Conservation (phyloP, 345 rosid genomes). For the Lumnitzera littorea region DNA sequence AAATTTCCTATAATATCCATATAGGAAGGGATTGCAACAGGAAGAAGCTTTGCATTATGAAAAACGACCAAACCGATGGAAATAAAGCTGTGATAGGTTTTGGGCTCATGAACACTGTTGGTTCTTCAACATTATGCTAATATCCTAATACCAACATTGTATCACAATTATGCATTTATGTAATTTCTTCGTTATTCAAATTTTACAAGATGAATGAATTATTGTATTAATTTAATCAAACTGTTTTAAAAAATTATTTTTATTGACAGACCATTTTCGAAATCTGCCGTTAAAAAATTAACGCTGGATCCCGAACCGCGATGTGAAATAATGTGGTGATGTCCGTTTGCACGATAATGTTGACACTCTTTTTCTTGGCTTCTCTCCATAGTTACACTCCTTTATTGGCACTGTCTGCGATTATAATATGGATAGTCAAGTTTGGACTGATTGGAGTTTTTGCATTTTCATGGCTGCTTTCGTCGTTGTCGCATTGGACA, state of each 20-base stretch:
- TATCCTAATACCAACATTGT: too few species aligned
- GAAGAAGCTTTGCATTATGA: conserved; percentile 69
- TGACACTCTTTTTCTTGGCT: conserved; percentile 67
- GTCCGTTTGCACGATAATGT: conserved; percentile 70
- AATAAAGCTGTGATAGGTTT: conserved; percentile 88
- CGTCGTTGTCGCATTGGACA: conserved; percentile 75
- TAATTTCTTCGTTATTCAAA: too few species aligned
- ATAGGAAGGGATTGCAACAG: conserved; percentile 92
- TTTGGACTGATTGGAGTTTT: conserved; percentile 69
- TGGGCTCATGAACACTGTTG: conserved; percentile 81
- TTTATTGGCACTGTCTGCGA: conserved; percentile 75
- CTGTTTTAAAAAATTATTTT: neutral
- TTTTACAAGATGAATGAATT: too few species aligned
- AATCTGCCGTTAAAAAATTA: conserved; percentile 90
- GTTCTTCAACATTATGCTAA: conserved; percentile 33
- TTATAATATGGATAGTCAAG: conserved; percentile 79
- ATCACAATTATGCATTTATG: too few species aligned
- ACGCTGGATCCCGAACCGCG: conserved; percentile 59
- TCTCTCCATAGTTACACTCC: conserved; percentile 85
- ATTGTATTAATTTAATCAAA: neutral
- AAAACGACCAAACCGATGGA: conserved; percentile 77
- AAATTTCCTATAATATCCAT: neutral
- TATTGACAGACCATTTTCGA: conserved; percentile 69
- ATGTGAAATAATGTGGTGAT: conserved; percentile 79
- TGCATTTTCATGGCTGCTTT: conserved; percentile 68